These are phyloP conservation scores for Crithidia expoeki DNA, from an alignment of 208 protist species.

Conservation along the genomic window DNA sequence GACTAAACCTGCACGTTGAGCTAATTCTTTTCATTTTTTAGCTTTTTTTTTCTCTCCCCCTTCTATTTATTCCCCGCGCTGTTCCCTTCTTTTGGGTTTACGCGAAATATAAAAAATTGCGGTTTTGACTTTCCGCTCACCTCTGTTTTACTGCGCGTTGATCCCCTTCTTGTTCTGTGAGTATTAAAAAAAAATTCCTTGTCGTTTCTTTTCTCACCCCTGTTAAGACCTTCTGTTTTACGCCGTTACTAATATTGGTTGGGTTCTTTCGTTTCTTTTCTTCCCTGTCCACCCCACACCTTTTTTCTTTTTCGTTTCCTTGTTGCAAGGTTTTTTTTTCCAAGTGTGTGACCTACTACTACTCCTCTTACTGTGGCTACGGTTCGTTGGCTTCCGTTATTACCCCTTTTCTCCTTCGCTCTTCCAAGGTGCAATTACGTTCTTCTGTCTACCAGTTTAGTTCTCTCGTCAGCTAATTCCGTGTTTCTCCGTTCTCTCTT, in stretches of 20 bases:
- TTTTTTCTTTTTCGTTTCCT: not conserved
- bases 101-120: too few relatives aligned
- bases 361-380: too few relatives aligned
- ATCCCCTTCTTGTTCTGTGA: not conserved
- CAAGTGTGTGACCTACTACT: not conserved
- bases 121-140: too few relatives aligned
- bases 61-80: too few relatives aligned
- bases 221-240: not conserved
- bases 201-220: not conserved
- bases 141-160: too few relatives aligned
- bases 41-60: not conserved
- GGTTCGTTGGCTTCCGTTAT: not conserved
- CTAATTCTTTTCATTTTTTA: not conserved
- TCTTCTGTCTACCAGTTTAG: not conserved
- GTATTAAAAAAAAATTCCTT: not conserved
- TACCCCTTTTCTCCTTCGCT: not conserved
- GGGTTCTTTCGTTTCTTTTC: not conserved
- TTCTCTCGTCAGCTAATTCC: not conserved
- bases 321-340: conserved; percentile 1
- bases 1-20: too few relatives aligned
- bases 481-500: not conserved
- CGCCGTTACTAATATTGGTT: not conserved
- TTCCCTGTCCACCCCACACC: too few relatives aligned
- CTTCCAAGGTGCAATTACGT: not conserved
- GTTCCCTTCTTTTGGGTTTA: too few relatives aligned